Conservation (phyloP, 2,329 filamentous ascomycete genomes). For the Orbilia brochopaga region DNA sequence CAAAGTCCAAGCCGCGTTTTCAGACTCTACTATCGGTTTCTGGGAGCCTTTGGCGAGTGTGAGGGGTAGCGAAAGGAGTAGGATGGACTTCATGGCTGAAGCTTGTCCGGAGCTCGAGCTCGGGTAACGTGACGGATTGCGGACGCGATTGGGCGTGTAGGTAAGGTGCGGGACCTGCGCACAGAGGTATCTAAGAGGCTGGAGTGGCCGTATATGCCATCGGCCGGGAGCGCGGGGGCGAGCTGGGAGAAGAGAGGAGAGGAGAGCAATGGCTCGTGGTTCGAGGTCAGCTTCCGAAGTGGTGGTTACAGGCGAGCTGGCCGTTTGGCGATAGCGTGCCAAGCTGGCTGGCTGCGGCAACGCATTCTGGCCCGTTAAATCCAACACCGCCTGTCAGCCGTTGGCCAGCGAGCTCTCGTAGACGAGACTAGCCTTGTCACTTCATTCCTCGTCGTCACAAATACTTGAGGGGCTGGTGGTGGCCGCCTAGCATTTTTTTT, state of each 20-base stretch:
- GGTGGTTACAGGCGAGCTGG: slow-evolving; percentile 7
- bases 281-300: neutral
- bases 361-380: neutral
- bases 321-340: slow-evolving; percentile 7
- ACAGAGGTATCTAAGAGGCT: neutral
- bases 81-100: slow-evolving; percentile 39
- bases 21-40: slow-evolving; percentile 32
- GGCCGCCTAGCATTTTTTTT: too few species aligned
- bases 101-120: neutral
- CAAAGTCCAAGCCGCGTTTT: slow-evolving; percentile 21
- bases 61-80: slow-evolving; percentile 39
- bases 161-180: slow-evolving; percentile 31
- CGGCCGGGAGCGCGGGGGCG: slow-evolving; percentile 4
- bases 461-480: too few species aligned
- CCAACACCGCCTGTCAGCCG: neutral
- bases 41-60: slow-evolving; percentile 33
- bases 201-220: slow-evolving; percentile 24
- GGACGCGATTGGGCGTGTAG: neutral
- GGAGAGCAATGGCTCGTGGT: slow-evolving; percentile 1
- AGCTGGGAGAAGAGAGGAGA: neutral
- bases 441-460: too few species aligned
- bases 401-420: too few species aligned
- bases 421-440: too few species aligned
- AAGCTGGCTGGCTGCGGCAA: neutral
- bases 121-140: slow-evolving; percentile 5